Evolutionary conservation across 1,139 yeast species (phyloP).

Genomic region (Blastobotrys raffinosifermentans): DNA sequence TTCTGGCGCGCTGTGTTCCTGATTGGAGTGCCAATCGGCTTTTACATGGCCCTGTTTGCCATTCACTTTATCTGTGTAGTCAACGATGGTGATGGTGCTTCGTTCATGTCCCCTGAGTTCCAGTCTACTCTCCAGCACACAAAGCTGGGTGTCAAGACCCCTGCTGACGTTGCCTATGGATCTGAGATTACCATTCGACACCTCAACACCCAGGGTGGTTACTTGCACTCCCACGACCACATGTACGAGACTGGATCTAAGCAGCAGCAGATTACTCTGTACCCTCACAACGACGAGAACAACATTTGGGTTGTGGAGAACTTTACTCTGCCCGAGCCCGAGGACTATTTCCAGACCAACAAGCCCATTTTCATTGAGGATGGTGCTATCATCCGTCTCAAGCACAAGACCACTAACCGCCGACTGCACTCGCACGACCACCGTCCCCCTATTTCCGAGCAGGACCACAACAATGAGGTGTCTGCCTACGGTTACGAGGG

Average conservation of each 20-base stretch:
- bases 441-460: constrained; percentile 85
- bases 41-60: constrained; percentile 70
- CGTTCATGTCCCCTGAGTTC: constrained; percentile 87
- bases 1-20: constrained; percentile 52
- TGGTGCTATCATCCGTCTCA: constrained; percentile 75
- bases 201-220: constrained; percentile 84
- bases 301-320: constrained; percentile 60
- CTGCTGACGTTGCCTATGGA: constrained; percentile 83
- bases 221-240: constrained; percentile 86
- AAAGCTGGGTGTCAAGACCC: constrained; percentile 58
- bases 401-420: constrained; percentile 61
- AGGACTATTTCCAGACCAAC: constrained; percentile 25
- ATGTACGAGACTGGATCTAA: constrained; percentile 86
- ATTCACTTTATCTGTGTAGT: constrained; percentile 68
- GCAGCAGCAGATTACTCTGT: constrained; percentile 86
- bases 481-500: constrained; percentile 89
- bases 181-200: constrained; percentile 79
- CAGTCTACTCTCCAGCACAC: constrained; percentile 71
- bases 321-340: constrained; percentile 21
- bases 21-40: constrained; percentile 59
- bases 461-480: constrained; percentile 95
- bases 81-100: constrained; percentile 81
- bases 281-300: constrained; percentile 87
- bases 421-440: constrained; percentile 95
- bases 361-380: constrained; percentile 56